Evolutionary conservation across 1,284 basidiomycete genomes (phyloP), one percentile per base, ranked within the genome.

Genomic region (Naganishia cerealis): DNA sequence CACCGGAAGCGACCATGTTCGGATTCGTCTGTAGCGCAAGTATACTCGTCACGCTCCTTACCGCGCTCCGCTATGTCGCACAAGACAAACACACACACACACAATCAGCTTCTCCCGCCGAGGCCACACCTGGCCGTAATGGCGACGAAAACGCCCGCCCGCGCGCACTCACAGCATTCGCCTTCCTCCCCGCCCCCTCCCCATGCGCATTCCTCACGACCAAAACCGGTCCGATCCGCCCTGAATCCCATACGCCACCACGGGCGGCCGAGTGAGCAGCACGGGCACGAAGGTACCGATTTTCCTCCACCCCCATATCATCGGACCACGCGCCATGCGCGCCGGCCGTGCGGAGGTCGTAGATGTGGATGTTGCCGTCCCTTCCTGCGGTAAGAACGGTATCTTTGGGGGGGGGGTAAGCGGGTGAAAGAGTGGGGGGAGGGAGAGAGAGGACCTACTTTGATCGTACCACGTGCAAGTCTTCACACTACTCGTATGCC

Each of bases 321-420:
- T 48, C 53, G 36, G 29, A 29, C 33, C 55, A 57, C 8, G 15
- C 21, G 10, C 66, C 56, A 6, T 54, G 53, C 12, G 21, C 21
- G 13, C 42, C 52, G n/a, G 57, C n/a, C 7, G 65, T 67, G 16
- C 80, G 75, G 5, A 81, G 70, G 66, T 82, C 81, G 71, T 76
- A 82, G 5, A 82, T 76, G 55, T 79, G 69, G 69, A 82, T 81
- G 67, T 80, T 78, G 6, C 81, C 81, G 66, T 82, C 81, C 5
- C 81, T 71, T 7, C 79, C 79, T 0, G 75, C 77, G 0, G 79
- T 77, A 2, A 78, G 76, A 26, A 81, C 68, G 24, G 80, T 69
- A 26, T 73, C 67, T 67, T 24, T 26, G n/a, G 9, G n/a, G 13
- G 9, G n/a, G 2, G 24, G n/a, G 12, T 50, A n/a, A 24, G 15